Conservation (phyloP, 202 grass and related monocot species). For the Bolboschoenoplectus hybrid region DNA sequence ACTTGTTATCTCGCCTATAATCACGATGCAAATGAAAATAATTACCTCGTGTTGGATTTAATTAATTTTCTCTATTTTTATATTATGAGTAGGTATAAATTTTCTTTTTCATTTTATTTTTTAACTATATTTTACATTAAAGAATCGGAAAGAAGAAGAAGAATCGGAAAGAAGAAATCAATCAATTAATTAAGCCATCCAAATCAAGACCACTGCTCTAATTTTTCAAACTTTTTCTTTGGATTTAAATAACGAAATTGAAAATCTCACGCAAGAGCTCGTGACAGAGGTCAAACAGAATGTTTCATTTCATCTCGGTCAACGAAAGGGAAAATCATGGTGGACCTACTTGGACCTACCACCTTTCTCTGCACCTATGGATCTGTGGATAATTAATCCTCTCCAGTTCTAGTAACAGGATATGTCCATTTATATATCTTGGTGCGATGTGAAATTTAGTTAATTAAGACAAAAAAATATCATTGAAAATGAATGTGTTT, state of each 20-base stretch:
- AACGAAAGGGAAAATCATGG: not conserved
- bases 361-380: too few species aligned
- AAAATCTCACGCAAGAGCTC: constrained; percentile 3
- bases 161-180: too few species aligned
- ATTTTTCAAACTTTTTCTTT: constrained; percentile 21
- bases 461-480: too few species aligned
- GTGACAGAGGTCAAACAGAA: constrained; percentile 20
- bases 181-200: not conserved
- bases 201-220: constrained; percentile 3
- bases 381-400: too few species aligned
- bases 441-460: too few species aligned
- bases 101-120: not conserved
- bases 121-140: not conserved
- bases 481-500: too few species aligned
- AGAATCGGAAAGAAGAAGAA: not conserved
- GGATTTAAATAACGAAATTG: not conserved
- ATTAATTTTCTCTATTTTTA: not conserved
- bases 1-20: not conserved
- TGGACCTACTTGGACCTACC: constrained; percentile 5
- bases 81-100: not conserved
- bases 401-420: too few species aligned
- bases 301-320: not conserved
- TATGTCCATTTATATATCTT: too few species aligned
- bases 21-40: not conserved
- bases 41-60: not conserved